Conservation (phyloP, 2,329 filamentous ascomycete genomes). For the Epichloe amarillans region DNA sequence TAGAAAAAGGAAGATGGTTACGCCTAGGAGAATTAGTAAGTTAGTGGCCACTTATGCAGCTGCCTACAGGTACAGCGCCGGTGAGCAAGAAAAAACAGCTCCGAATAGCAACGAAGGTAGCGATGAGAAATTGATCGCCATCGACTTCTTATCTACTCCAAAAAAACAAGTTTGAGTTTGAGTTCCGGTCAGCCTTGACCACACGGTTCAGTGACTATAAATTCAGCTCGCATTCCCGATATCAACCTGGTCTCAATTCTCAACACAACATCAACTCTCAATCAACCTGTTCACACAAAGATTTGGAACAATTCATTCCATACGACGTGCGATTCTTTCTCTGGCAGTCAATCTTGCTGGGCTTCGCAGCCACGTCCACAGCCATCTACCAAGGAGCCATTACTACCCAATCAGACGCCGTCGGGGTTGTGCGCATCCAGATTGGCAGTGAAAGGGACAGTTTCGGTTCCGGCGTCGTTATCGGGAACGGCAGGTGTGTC, state of each 20-base stretch:
- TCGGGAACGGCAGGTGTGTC: not conserved
- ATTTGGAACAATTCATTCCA: not conserved
- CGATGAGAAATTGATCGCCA: not conserved
- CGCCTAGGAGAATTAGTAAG: too few relatives aligned
- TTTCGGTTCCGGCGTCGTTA: not conserved
- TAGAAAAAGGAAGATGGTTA: too few relatives aligned
- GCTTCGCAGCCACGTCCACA: not conserved
- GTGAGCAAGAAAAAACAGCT: too few relatives aligned
- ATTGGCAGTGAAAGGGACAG: too few relatives aligned
- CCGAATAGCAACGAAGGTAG: too few relatives aligned
- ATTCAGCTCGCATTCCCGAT: not conserved
- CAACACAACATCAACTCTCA: not conserved
- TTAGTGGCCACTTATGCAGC: too few relatives aligned
- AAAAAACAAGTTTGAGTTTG: not conserved
- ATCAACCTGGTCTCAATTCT: rapidly evolving
- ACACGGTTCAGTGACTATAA: not conserved
- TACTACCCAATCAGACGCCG: not conserved
- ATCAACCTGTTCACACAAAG: not conserved
- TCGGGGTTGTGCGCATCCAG: not conserved
- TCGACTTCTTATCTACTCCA: not conserved
- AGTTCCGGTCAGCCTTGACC: not conserved
- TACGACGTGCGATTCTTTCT: not conserved
- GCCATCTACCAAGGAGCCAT: not conserved
- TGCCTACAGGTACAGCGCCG: too few relatives aligned
- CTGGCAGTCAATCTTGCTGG: not conserved